Evolutionary conservation across 2,329 filamentous ascomycete genomes (phyloP).

Genomic region (Colletotrichum sp.): DNA sequence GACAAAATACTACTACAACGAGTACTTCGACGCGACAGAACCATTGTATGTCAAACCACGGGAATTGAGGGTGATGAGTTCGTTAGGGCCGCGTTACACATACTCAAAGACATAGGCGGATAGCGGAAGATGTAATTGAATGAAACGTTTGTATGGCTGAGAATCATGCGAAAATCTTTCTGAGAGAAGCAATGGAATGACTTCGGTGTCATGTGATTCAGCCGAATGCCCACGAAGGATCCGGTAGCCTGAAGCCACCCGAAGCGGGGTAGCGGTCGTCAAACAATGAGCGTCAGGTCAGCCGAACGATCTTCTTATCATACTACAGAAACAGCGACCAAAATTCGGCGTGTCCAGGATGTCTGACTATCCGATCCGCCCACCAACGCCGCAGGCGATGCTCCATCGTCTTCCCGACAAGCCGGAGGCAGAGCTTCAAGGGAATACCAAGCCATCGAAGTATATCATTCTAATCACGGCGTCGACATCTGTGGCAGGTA

Average conservation of each 20-base stretch:
- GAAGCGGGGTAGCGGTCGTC: neutral
- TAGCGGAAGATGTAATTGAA: neutral
- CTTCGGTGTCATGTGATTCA: neutral
- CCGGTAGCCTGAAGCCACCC: neutral
- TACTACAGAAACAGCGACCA: neutral
- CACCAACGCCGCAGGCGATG: neutral
- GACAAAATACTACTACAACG: constrained; percentile 14
- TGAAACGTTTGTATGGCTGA: neutral
- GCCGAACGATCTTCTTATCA: neutral
- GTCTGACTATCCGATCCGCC: neutral
- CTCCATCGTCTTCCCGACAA: constrained; percentile 29
- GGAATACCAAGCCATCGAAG: constrained; percentile 22
- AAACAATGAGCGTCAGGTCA: neutral
- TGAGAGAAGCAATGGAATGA: neutral
- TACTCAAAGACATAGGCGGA: neutral
- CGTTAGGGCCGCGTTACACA: constrained; percentile 1
- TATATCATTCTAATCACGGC: constrained; percentile 30
- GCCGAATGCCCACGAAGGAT: neutral
- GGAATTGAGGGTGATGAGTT: constrained; percentile 6
- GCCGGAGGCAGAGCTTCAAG: neutral
- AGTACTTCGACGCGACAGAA: constrained; percentile 16
- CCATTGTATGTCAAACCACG: constrained; percentile 6
- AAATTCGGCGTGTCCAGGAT: neutral
- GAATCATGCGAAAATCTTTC: neutral
- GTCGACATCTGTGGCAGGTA: constrained; percentile 29